Base-by-base conservation (phyloP, 1,139 yeast species). In the Yamadazyma spencermartinsiae region DNA sequence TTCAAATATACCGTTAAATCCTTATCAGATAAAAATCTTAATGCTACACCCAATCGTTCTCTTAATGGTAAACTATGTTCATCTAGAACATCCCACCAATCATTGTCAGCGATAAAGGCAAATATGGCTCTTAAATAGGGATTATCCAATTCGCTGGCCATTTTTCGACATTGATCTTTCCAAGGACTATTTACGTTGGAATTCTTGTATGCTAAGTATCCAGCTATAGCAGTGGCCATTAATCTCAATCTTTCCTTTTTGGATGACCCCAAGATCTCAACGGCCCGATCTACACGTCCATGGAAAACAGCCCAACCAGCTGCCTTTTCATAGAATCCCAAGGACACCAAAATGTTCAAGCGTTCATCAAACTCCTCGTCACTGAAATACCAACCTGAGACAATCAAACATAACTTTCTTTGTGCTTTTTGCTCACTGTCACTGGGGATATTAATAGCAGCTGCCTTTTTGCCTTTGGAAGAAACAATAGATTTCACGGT, bases 241-340 rank as follows among this genome's bases (percentile, higher is more conserved):
- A 92, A 71, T 36, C 86, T 63, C 34, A 87, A 70, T 36, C 84
- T 66, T 50, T 82, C 86, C 39, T 75, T 77, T 36, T 76, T 75
- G 2, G 88, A 76, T 4, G 71, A 63, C 1, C 80, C 71, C 39
- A 92, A 65, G 10, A 88, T 82, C 24, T 79, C 80, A 8, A 90
- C 86, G 0, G 97, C 96, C 40, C 82, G 74, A 4, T 79, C 76
- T 2, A 92, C 86, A 58, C 89, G 86, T 2, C 96, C 96, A 56
- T 88, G 94, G 60, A 92, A 92, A 0, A 89, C 92, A 0, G 98
- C 97, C 96, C 96, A 88, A 0, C 95, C 98, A 0, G 98, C 98
- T 1, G 98, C 98, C 55, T 92, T 83, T 46, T 88, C 96, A 43
- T 76, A 76, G 45, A 78, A 76, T 0, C 88, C 92, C 19, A 69